A percentile compares a stretch with the other conserved stretches of the same genome.
Evolutionary conservation across 1,139 yeast species (phyloP).

Genomic region (Hansenula sp.): DNA sequence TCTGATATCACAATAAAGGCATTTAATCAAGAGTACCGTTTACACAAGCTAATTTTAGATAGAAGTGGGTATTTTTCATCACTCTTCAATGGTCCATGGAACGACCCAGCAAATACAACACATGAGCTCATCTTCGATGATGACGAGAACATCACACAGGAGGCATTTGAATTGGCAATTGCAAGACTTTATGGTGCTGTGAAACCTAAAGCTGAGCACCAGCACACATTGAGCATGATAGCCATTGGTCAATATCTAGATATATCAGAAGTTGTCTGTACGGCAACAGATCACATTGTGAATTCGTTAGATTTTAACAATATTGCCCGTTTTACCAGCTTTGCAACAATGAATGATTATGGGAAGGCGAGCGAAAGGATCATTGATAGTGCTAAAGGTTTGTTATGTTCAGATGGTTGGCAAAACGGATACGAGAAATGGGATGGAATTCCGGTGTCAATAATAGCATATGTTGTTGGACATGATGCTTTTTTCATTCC

Average conservation of each 20-base stretch:
- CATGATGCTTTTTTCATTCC: constrained; percentile 48
- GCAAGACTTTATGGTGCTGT: constrained; percentile 40
- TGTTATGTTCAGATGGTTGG: constrained; percentile 43
- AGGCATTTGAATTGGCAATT: constrained; percentile 41
- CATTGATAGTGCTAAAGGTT: constrained; percentile 40
- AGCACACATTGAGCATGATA: constrained; percentile 34
- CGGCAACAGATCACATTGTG: constrained; percentile 36
- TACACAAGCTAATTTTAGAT: constrained; percentile 42
- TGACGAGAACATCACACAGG: constrained; percentile 35
- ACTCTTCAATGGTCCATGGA: constrained; percentile 41
- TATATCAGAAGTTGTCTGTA: constrained; percentile 38
- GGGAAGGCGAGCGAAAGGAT: constrained; percentile 41
- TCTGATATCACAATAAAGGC: constrained; percentile 45
- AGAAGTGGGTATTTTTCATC: constrained; percentile 43
- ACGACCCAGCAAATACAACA: constrained; percentile 17
- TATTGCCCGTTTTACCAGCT: constrained; percentile 32
- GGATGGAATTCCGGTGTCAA: constrained; percentile 39
- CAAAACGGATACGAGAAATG: constrained; percentile 37
- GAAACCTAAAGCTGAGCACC: constrained; percentile 27
- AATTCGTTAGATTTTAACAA: constrained; percentile 29
- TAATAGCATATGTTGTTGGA: constrained; percentile 39
- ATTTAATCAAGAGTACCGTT: constrained; percentile 35
- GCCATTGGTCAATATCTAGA: constrained; percentile 47
- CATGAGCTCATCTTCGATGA: constrained; percentile 35
- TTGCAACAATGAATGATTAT: constrained; percentile 38